Percentiles rank a stretch among this genome's conserved stretches.
phyloP scores from a whole-genome alignment of 139 green algal genomes.

The Chlamydomonas sphaeroides region DNA sequence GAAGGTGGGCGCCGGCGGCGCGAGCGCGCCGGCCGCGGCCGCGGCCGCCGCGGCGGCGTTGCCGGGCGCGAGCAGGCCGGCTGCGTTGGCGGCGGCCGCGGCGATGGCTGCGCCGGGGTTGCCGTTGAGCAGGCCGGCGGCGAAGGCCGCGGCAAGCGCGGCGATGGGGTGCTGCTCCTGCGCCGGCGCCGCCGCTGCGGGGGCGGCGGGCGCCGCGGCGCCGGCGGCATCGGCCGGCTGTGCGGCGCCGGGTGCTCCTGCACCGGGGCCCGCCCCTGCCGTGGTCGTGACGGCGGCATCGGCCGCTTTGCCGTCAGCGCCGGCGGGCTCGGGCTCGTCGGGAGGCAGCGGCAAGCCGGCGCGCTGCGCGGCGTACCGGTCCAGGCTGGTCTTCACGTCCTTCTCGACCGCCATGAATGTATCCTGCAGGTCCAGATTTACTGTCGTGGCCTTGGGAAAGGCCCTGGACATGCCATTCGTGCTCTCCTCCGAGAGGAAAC shows the following conservation, averaged over 20 bases:
- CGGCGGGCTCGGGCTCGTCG: neutral
- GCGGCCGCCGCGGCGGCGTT: neutral
- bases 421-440: conserved; percentile 34
- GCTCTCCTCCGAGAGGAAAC: neutral
- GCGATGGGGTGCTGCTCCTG: conserved; percentile 21
- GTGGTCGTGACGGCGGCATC: neutral
- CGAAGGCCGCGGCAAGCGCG: conserved; percentile 3
- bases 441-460: conserved; percentile 31
- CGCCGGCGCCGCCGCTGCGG: neutral
- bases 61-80: neutral
- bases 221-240: neutral
- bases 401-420: conserved; percentile 27
- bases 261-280: neutral
- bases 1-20: conserved; percentile 7
- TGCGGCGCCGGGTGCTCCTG: neutral
- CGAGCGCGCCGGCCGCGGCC: neutral
- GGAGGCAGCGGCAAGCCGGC: neutral
- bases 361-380: neutral
- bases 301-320: neutral
- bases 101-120: neutral
- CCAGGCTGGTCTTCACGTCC: conserved; percentile 32
- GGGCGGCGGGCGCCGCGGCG: neutral
- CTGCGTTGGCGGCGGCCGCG: neutral
- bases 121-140: conserved; percentile 11
- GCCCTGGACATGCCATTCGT: neutral